A percentile compares a stretch with the other conserved stretches of the same genome.
Conservation (phyloP, 371 early-diverging fungal species). For the Mucor lusitanicus region DNA sequence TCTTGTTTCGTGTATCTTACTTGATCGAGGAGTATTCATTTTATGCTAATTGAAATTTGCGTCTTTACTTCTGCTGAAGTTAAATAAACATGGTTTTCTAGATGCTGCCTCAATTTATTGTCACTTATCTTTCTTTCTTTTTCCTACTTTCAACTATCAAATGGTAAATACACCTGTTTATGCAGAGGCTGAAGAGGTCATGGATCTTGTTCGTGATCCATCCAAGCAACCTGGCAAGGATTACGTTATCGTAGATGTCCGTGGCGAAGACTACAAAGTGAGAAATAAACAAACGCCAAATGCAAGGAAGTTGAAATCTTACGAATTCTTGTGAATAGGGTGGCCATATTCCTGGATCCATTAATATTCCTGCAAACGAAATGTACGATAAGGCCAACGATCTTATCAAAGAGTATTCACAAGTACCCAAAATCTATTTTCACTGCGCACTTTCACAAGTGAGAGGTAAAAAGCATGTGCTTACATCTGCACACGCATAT, state of each 20-base stretch:
- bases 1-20: too few species aligned
- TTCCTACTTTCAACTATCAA: not conserved
- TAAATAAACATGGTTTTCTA: too few species aligned
- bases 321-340: constrained; percentile 43
- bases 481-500: too few species aligned
- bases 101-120: not conserved
- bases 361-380: constrained; percentile 74
- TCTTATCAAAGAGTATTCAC: constrained; percentile 52
- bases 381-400: constrained; percentile 52
- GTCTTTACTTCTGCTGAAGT: too few species aligned
- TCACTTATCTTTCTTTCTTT: not conserved
- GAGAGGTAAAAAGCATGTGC: constrained; percentile 41
- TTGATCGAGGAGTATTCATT: too few species aligned
- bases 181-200: constrained; percentile 64
- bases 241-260: constrained; percentile 82
- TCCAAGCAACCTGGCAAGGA: constrained; percentile 60
- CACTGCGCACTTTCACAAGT: constrained; percentile 89
- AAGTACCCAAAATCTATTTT: constrained; percentile 72
- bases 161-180: constrained; percentile 29
- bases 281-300: not conserved
- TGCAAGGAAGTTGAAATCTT: not conserved
- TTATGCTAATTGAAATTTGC: too few species aligned
- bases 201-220: constrained; percentile 56
- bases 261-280: constrained; percentile 76
- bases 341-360: constrained; percentile 81